These are phyloP conservation scores for Colletotrichum shisoi DNA, from an alignment of 2,329 filamentous ascomycete genomes.

Conservation along the genomic window DNA sequence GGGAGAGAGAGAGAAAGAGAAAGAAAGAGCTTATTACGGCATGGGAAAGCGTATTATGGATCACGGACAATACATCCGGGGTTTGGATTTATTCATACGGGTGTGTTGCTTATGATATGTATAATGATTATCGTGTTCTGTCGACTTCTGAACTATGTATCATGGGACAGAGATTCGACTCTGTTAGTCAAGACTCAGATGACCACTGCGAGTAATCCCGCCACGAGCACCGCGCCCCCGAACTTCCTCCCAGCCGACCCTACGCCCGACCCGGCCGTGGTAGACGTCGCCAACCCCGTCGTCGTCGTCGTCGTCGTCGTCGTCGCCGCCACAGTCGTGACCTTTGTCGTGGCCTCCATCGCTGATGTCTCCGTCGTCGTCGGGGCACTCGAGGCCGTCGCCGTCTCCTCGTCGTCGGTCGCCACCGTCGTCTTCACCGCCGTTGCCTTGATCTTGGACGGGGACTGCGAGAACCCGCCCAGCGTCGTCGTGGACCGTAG, in stretches of 20 bases:
- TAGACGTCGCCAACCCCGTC: background rate
- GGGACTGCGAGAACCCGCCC: background rate
- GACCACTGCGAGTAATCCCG: conserved; percentile 11
- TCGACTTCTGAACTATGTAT: too few relatives aligned
- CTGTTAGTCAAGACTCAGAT: background rate
- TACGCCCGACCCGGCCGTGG: background rate
- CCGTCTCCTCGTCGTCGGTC: background rate
- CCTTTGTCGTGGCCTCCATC: background rate
- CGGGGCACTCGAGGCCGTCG: conserved; percentile 24
- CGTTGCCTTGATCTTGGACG: background rate
- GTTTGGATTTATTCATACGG: background rate
- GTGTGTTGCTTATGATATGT: background rate
- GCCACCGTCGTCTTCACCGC: background rate
- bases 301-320: background rate
- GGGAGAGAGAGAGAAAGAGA: background rate
- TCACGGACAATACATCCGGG: background rate
- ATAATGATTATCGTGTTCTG: background rate
- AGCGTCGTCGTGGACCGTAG: background rate
- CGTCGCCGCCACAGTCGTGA: background rate
- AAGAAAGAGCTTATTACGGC: background rate
- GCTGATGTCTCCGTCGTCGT: background rate
- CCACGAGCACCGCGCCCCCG: conserved; percentile 2
- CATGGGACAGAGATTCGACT: too few relatives aligned
- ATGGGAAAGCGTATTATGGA: background rate
- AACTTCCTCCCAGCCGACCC: background rate